Percentiles rank a stretch among this genome's conserved stretches.
phyloP scores from a whole-genome alignment of 305 asterid species.

The Solanum hybrid region DNA sequence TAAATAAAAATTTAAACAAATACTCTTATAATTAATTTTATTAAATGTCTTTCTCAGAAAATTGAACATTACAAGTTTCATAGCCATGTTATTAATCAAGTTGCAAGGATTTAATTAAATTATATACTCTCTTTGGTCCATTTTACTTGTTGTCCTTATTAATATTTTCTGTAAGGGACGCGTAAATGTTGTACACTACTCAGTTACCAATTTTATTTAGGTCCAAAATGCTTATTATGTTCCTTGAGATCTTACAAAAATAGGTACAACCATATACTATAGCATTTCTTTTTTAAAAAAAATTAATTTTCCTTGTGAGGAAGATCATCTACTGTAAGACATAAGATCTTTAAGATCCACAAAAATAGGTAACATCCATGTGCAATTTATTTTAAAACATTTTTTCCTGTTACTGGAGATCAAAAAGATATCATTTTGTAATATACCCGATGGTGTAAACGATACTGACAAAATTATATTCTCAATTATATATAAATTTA shows the following conservation, averaged over 20 bases:
- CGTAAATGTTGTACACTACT: not conserved
- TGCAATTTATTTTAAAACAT: not conserved
- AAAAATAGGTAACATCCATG: not conserved
- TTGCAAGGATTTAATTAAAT: not conserved
- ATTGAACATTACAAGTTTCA: not conserved
- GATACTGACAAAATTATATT: no score
- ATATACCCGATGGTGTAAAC: not conserved
- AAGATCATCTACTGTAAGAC: not conserved
- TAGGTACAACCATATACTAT: not conserved
- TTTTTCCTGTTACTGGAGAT: not conserved
- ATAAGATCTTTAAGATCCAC: not conserved
- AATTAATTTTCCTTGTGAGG: not conserved
- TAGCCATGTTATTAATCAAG: not conserved
- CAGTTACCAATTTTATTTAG: not conserved
- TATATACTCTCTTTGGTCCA: not conserved
- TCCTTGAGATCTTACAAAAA: not conserved
- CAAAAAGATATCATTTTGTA: not conserved
- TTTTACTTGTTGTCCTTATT: no score
- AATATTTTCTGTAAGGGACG: not conserved
- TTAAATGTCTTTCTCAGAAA: not conserved
- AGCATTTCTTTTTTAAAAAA: not conserved
- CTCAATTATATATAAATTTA: not conserved
- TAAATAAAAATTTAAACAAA: no score
- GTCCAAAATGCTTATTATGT: not conserved
- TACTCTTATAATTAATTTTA: not conserved